phyloP scores from a whole-genome alignment of 2,329 filamentous ascomycete genomes.

The Exophiala spinifera region DNA sequence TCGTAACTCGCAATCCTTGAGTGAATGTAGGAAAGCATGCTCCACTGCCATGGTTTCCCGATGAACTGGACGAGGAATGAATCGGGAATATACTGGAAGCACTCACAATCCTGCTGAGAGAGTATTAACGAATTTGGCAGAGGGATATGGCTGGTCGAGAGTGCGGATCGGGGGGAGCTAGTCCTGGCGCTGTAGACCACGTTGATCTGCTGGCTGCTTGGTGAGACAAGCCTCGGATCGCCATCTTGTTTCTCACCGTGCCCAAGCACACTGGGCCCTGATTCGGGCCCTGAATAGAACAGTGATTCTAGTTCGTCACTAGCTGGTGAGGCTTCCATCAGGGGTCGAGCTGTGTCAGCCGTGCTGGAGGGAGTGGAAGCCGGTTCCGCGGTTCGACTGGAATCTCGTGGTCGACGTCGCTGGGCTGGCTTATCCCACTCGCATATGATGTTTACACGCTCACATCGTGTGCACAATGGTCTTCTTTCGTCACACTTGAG shows the following conservation, averaged over 20 bases:
- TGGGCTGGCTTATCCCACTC: slow-evolving; percentile 7
- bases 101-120: neutral
- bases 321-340: neutral
- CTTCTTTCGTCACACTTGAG: slow-evolving; percentile 9
- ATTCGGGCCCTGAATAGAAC: neutral
- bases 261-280: neutral
- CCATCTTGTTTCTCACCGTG: neutral
- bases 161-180: neutral
- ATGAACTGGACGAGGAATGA: slow-evolving; percentile 8
- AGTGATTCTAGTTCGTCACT: neutral
- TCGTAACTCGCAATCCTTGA: slow-evolving; percentile 6
- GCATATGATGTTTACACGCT: neutral
- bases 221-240: neutral
- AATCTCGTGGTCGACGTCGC: neutral
- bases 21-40: slow-evolving; percentile 14
- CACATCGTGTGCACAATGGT: slow-evolving; percentile 4
- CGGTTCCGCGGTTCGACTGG: neutral
- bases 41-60: slow-evolving; percentile 16
- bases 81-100: slow-evolving; percentile 9
- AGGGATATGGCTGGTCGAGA: neutral
- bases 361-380: neutral
- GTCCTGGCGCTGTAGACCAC: neutral
- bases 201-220: neutral
- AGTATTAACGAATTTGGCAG: neutral
- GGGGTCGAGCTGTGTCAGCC: no score